Base-by-base conservation (phyloP, 2,329 filamentous ascomycete genomes). In the Fusarium staphyleae region DNA sequence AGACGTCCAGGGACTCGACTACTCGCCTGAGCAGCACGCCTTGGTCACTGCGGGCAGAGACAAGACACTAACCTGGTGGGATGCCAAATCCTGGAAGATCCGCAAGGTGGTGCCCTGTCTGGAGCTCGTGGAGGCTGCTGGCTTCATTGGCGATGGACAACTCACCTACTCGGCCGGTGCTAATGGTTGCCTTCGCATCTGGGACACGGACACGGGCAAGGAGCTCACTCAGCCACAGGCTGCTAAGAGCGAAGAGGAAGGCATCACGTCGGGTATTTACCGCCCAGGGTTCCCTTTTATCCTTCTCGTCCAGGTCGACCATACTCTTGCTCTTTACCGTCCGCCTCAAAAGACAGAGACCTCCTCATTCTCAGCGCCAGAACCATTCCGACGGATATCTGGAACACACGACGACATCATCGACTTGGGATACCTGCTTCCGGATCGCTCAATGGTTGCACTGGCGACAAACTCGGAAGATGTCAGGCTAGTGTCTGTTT, bases 351-450 rank as follows among this genome's bases (percentile, higher is more conserved):
- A 75, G 52, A 68, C 71, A 10, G 60, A 75, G 30, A 45, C 73
- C 30, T 55, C 65, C 33, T 63, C 72, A 35, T 69, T 75, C 55
- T 68, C 74, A 52, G 68, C 67, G 60, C 80, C 70, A 66, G 77
- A 74, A 69, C 89, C 75, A 1, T 81, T 90, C 36, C 86, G 90
- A 63, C 85, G 91, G 36, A 96, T 99, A 63, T 96, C 93, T 4
- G 96, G 95, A 46, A 97, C 95, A 6, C 92, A 98, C 72, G 96
- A 99, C 71, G 95, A 99, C 72, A 92, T 99, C 45, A 97, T 99
- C 63, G 96, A 99, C 70, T 78, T 99, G 28, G 90, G 88, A 24
- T 97, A 95, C 67, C 80, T 98, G 48, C 85, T 95, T 2, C 85
- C 87, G 0, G 88, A 96, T 66, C 86, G 85, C 51, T 93, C 91